These are phyloP conservation scores for Musa itinerans DNA, from an alignment of 176 grass and related monocot species.

Conservation along the genomic window DNA sequence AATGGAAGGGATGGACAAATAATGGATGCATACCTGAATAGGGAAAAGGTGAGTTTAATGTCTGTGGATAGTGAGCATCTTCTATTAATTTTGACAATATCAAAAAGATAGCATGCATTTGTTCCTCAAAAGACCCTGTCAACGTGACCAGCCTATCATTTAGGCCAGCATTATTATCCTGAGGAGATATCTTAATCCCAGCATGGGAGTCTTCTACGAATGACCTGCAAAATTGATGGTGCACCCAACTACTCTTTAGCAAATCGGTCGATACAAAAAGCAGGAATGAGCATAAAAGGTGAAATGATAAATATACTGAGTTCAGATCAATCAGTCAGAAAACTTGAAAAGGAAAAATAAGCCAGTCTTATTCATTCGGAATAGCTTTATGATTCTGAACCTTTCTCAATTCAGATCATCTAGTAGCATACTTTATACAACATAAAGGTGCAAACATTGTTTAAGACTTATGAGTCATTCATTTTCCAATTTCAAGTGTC, in stretches of 20 bases:
- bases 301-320: constrained; percentile 2
- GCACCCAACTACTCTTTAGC: not conserved
- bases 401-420: too few relatives aligned
- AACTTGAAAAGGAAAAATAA: too few relatives aligned
- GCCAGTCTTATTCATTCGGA: too few relatives aligned
- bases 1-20: not conserved
- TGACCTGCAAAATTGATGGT: constrained; percentile 37
- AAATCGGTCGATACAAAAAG: not conserved
- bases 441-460: not conserved
- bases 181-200: constrained; percentile 94
- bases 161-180: constrained; percentile 86
- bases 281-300: not conserved
- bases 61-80: constrained; percentile 88
- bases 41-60: constrained; percentile 78
- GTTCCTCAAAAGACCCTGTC: constrained; percentile 65
- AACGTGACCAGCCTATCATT: constrained; percentile 96
- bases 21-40: constrained; percentile 55
- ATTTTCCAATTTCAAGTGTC: not conserved
- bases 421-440: not conserved
- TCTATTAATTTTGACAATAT: constrained; percentile 82
- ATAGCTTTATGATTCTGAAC: too few relatives aligned
- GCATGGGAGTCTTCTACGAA: constrained; percentile 87
- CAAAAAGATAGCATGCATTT: constrained; percentile 75
- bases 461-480: not conserved
- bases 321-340: not conserved